phyloP scores from a whole-genome alignment of 805 yeast species.

The Candida cerambycidarum region DNA sequence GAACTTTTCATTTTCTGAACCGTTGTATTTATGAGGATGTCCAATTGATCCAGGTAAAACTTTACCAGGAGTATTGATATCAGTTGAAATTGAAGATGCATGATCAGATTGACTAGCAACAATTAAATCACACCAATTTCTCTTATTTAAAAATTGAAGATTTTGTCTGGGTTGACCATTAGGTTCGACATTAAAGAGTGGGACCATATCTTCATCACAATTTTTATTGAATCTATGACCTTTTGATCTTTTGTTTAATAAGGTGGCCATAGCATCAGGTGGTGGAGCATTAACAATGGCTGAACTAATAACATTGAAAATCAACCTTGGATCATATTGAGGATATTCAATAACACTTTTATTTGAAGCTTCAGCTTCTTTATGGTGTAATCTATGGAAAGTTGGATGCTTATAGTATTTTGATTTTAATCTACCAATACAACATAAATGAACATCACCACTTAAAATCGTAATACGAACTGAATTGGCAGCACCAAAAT shows the following conservation, averaged over 20 bases:
- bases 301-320: constrained; percentile 82
- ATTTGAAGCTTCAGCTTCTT: constrained; percentile 35
- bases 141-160: constrained; percentile 56
- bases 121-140: constrained; percentile 74
- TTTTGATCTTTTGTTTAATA: constrained; percentile 66
- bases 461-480: constrained; percentile 80
- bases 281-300: constrained; percentile 95
- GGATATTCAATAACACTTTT: constrained; percentile 48
- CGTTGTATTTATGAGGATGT: background rate
- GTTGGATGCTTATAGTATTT: constrained; percentile 39
- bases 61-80: constrained; percentile 9
- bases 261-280: constrained; percentile 77
- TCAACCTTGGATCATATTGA: constrained; percentile 68
- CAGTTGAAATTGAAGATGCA: constrained; percentile 14
- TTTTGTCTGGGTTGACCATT: constrained; percentile 50
- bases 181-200: constrained; percentile 61
- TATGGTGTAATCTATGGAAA: constrained; percentile 20
- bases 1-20: constrained; percentile 26
- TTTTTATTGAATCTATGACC: constrained; percentile 63
- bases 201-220: constrained; percentile 81
- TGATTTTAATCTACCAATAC: constrained; percentile 74
- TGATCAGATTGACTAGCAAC: constrained; percentile 41
- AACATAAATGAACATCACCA: constrained; percentile 93
- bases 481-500: constrained; percentile 61
- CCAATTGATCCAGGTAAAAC: constrained; percentile 14